Evolutionary conservation across 2,329 filamentous ascomycete species (phyloP).

Genomic region (Apiospora koreana): DNA sequence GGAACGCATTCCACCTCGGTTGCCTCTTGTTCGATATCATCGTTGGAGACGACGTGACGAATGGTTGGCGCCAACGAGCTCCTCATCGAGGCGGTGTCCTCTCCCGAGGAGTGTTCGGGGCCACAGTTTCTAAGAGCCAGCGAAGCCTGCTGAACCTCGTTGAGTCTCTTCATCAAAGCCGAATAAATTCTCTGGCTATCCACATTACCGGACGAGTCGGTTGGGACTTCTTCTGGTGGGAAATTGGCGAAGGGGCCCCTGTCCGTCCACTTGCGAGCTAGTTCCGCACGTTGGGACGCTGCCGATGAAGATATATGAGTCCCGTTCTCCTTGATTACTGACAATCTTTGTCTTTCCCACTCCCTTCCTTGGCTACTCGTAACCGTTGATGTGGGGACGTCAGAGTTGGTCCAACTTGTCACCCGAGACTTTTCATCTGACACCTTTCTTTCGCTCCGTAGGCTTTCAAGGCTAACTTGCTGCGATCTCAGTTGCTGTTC

Average conservation of each 20-base stretch:
- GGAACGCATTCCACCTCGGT: neutral
- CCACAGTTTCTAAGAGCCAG: neutral
- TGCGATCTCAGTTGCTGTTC: slow-evolving; percentile 51
- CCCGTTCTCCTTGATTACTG: slow-evolving; percentile 62
- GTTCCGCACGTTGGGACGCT: slow-evolving; percentile 26
- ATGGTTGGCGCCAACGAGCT: slow-evolving; percentile 26
- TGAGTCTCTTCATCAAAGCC: slow-evolving; percentile 60
- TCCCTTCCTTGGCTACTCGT: slow-evolving; percentile 41
- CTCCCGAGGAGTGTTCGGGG: neutral
- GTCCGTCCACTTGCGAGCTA: neutral
- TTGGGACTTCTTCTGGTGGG: neutral
- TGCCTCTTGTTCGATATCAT: neutral
- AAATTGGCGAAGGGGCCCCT: neutral
- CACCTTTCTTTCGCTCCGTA: slow-evolving; percentile 39
- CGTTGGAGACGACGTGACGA: slow-evolving; percentile 26
- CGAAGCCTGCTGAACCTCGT: slow-evolving; percentile 37
- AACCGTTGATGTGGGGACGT: slow-evolving; percentile 53
- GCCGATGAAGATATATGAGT: slow-evolving; percentile 43
- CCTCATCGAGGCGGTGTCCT: slow-evolving; percentile 1
- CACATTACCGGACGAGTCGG: slow-evolving; percentile 33
- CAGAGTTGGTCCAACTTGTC: slow-evolving; percentile 72
- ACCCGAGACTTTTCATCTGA: slow-evolving; percentile 63
- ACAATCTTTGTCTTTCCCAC: slow-evolving; percentile 59
- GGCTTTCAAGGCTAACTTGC: slow-evolving; percentile 56
- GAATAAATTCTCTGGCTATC: slow-evolving; percentile 64